Evolutionary conservation across 108 stramenopile genomes (phyloP).

Genomic region (Aurantiochytrium sp.): DNA sequence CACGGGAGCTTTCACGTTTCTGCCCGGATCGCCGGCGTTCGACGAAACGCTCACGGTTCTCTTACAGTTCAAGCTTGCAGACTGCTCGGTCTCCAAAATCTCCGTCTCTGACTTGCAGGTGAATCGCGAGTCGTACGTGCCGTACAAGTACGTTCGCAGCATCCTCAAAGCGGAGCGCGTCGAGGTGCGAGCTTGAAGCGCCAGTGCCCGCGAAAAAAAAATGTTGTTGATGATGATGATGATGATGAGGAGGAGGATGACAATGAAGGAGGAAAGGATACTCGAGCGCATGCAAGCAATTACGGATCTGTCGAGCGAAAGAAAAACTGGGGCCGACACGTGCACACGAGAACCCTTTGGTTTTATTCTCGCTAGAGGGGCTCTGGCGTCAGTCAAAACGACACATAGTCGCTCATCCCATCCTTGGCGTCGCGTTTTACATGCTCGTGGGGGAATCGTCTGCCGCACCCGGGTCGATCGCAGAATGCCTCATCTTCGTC

Average conservation of each 20-base stretch:
- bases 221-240: no score
- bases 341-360: no score
- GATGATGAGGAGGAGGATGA: no score
- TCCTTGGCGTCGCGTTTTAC: not conserved
- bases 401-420: not conserved
- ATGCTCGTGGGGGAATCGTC: not conserved
- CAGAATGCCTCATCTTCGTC: not conserved
- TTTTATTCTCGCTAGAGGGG: no score
- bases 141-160: constrained; percentile 91
- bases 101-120: constrained; percentile 78
- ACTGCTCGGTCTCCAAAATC: constrained; percentile 83
- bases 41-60: constrained; percentile 71
- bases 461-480: not conserved
- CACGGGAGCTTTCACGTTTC: constrained; percentile 52
- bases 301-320: no score
- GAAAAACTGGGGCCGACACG: no score
- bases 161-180: constrained; percentile 74
- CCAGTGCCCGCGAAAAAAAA: no score
- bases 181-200: constrained; percentile 43
- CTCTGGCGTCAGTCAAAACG: no score
- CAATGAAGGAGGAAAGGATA: no score
- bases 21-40: constrained; percentile 35
- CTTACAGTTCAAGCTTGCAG: constrained; percentile 85
- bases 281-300: no score
- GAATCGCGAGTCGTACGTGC: constrained; percentile 74